These are phyloP conservation scores for Austroboletus eburneus DNA, from an alignment of 768 basidiomycete genomes.

Conservation along the genomic window DNA sequence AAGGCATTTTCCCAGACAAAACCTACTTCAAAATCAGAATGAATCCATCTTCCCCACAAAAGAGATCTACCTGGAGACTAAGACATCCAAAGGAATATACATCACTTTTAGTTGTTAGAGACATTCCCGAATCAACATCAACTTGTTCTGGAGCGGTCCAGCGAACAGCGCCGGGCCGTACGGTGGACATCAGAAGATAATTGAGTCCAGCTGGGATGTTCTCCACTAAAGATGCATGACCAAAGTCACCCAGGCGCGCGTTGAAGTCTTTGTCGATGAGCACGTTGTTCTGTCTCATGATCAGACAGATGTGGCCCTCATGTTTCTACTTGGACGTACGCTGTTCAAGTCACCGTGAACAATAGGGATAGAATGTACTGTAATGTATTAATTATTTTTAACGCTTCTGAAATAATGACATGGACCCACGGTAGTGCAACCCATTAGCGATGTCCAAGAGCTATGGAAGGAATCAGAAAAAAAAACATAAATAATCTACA, in stretches of 20 bases:
- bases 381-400: background rate
- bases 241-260: constrained; percentile 26
- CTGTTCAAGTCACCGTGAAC: constrained; percentile 40
- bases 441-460: constrained; percentile 12
- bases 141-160: constrained; percentile 29
- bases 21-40: constrained; percentile 2
- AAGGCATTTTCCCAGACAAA: background rate
- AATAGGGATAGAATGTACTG: constrained; percentile 24
- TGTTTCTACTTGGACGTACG: constrained; percentile 1
- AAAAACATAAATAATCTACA: background rate
- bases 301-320: background rate
- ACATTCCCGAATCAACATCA: constrained; percentile 6
- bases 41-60: constrained; percentile 23
- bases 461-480: constrained; percentile 19
- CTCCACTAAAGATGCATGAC: constrained; percentile 14
- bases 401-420: background rate
- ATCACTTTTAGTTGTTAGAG: constrained; percentile 15
- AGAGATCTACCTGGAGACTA: constrained; percentile 26
- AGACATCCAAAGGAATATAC: constrained; percentile 34
- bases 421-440: constrained; percentile 9
- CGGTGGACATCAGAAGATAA: constrained; percentile 17
- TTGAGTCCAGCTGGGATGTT: constrained; percentile 19
- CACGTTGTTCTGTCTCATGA: constrained; percentile 21
- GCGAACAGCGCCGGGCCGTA: background rate
- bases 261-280: constrained; percentile 12